phyloP scores from a whole-genome alignment of 2,329 filamentous ascomycete genomes.

The Capronia coronata region DNA sequence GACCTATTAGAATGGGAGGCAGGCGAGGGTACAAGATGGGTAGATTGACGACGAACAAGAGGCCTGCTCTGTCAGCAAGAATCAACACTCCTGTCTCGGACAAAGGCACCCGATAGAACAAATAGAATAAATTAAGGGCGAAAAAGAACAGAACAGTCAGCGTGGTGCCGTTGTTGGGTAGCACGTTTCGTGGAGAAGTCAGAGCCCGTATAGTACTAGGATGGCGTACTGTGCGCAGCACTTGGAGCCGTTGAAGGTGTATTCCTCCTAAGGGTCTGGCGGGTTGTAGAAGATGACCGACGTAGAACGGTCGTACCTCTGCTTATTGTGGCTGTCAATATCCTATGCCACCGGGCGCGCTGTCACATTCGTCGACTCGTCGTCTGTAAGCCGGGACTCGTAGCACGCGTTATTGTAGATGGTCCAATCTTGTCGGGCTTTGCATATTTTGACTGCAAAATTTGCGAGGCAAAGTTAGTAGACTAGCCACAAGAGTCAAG shows the following conservation, averaged over 20 bases:
- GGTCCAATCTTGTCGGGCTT: too few relatives aligned
- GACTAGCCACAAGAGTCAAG: too few relatives aligned
- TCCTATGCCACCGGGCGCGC: not conserved
- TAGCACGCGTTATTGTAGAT: slow-evolving; percentile 12
- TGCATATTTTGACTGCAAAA: too few relatives aligned
- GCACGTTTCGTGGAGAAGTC: slow-evolving; percentile 41
- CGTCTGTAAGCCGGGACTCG: not conserved
- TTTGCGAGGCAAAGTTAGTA: too few relatives aligned
- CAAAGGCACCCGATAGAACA: slow-evolving; percentile 48
- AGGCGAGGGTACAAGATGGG: slow-evolving; percentile 52
- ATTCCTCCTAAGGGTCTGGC: not conserved
- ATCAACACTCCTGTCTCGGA: slow-evolving; percentile 49
- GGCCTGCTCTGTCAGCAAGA: slow-evolving; percentile 53
- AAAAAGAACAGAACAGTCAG: slow-evolving; percentile 49
- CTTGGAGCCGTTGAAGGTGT: not conserved
- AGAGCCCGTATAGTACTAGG: slow-evolving; percentile 44
- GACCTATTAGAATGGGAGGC: not conserved
- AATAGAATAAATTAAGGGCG: slow-evolving; percentile 53
- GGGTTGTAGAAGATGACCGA: slow-evolving; percentile 6
- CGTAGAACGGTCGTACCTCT: not conserved
- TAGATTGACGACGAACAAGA: slow-evolving; percentile 47
- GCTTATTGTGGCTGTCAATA: slow-evolving; percentile 1
- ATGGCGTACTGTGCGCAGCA: slow-evolving; percentile 6
- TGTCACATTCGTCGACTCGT: not conserved
- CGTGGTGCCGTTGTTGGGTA: slow-evolving; percentile 54